Evolutionary conservation across 495 filamentous ascomycete species (phyloP).

Genomic region (Penicillium coprophilum): DNA sequence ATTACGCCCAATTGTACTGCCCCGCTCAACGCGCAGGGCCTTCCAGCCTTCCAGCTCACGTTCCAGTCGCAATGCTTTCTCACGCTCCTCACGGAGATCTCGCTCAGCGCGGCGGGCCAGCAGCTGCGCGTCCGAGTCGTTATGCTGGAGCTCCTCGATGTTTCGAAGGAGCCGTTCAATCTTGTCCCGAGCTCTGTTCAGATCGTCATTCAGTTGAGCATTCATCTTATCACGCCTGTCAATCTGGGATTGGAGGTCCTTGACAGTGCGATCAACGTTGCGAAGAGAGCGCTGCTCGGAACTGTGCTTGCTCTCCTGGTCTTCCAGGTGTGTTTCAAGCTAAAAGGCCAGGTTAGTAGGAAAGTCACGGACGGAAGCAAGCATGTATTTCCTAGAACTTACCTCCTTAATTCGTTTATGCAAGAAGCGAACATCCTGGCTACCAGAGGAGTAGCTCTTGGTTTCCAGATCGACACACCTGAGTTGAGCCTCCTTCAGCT

Average conservation of each 20-base stretch:
- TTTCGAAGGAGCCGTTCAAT: conserved; percentile 81
- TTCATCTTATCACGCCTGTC: conserved; percentile 87
- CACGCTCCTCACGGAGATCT: conserved; percentile 84
- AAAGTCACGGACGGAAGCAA: neutral
- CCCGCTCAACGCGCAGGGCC: conserved; percentile 63
- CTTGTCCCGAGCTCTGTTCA: conserved; percentile 81
- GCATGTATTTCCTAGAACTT: conserved; percentile 28
- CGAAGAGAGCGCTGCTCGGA: conserved; percentile 83
- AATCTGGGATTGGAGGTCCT: conserved; percentile 89
- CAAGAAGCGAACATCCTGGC: conserved; percentile 92
- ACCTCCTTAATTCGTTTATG: conserved; percentile 96
- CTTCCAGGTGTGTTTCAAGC: conserved; percentile 91
- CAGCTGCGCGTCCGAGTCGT: conserved; percentile 77
- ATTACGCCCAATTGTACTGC: conserved; percentile 35
- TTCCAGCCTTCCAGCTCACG: conserved; percentile 88
- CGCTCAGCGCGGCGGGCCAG: conserved; percentile 80
- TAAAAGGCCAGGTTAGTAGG: conserved; percentile 39
- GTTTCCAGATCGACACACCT: conserved; percentile 91
- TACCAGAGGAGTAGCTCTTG: conserved; percentile 90
- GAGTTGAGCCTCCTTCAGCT: conserved; percentile 86
- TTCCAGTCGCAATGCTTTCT: conserved; percentile 79
- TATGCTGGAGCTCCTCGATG: conserved; percentile 90
- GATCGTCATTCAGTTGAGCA: conserved; percentile 73
- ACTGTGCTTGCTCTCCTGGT: conserved; percentile 71
- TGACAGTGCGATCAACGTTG: conserved; percentile 91